Evolutionary conservation across 306 rosid genomes (phyloP).

Genomic region (Parietaria judaica): DNA sequence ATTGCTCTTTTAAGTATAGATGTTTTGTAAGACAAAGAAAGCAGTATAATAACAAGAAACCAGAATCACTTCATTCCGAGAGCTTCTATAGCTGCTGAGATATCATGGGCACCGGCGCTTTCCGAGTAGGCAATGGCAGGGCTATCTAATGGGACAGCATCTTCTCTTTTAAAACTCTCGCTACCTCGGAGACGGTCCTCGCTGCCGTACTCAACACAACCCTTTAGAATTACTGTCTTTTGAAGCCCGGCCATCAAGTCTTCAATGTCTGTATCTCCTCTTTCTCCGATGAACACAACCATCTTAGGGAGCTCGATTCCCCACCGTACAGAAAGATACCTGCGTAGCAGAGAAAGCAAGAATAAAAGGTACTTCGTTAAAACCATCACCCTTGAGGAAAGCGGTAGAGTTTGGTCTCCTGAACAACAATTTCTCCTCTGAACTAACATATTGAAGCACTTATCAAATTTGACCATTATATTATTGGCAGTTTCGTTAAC

Average conservation of each 20-base stretch:
- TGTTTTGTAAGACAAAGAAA: neutral
- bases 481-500: too few relatives aligned
- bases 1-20: slow-evolving; percentile 11
- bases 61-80: slow-evolving; percentile 27
- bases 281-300: slow-evolving; percentile 55
- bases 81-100: slow-evolving; percentile 44
- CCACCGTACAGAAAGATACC: slow-evolving; percentile 78
- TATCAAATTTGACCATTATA: too few relatives aligned
- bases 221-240: slow-evolving; percentile 50
- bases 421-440: neutral
- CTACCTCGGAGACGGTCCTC: slow-evolving; percentile 48
- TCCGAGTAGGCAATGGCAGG: slow-evolving; percentile 42
- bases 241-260: slow-evolving; percentile 61
- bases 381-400: neutral
- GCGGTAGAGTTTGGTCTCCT: too few relatives aligned
- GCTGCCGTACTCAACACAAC: slow-evolving; percentile 51
- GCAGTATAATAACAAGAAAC: neutral
- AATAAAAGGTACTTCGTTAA: neutral
- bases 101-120: slow-evolving; percentile 32
- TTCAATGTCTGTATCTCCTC: slow-evolving; percentile 69
- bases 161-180: slow-evolving; percentile 48
- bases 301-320: slow-evolving; percentile 68
- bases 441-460: too few relatives aligned
- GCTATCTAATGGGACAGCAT: slow-evolving; percentile 40
- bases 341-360: slow-evolving; percentile 14